These are phyloP conservation scores for Glonium stellatum DNA, from an alignment of 495 filamentous ascomycete species.

Conservation along the genomic window DNA sequence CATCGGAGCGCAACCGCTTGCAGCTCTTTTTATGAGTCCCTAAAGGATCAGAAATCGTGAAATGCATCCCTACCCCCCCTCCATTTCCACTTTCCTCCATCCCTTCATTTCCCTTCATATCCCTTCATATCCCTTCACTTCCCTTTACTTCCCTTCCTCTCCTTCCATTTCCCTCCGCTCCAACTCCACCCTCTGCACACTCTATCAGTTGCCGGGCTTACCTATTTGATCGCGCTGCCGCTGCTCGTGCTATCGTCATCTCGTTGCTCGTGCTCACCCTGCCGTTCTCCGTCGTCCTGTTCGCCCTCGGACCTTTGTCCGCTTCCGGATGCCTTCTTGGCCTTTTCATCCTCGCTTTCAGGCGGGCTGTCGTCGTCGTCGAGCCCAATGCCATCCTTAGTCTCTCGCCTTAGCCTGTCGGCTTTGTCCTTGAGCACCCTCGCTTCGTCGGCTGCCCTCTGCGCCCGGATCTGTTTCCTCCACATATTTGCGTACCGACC, in stretches of 20 bases:
- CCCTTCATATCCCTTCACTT: neutral
- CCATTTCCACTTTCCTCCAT: neutral
- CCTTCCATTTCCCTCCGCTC: no score
- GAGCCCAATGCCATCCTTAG: constrained; percentile 19
- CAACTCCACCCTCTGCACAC: no score
- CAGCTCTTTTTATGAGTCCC: neutral
- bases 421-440: constrained; percentile 51
- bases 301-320: neutral
- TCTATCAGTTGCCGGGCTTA: no score
- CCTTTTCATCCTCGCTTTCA: constrained; percentile 34
- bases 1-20: neutral
- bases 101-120: neutral
- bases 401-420: constrained; percentile 45
- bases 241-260: no score
- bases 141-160: neutral
- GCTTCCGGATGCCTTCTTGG: constrained; percentile 6
- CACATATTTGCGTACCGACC: constrained; percentile 90
- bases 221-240: no score
- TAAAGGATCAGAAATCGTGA: neutral
- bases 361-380: constrained; percentile 20
- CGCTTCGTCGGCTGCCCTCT: constrained; percentile 70
- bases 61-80: neutral
- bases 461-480: constrained; percentile 87
- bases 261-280: neutral
- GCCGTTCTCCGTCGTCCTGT: neutral